Evolutionary conservation across 306 rosid genomes (phyloP).

Genomic region (Acacia crassicarpa): DNA sequence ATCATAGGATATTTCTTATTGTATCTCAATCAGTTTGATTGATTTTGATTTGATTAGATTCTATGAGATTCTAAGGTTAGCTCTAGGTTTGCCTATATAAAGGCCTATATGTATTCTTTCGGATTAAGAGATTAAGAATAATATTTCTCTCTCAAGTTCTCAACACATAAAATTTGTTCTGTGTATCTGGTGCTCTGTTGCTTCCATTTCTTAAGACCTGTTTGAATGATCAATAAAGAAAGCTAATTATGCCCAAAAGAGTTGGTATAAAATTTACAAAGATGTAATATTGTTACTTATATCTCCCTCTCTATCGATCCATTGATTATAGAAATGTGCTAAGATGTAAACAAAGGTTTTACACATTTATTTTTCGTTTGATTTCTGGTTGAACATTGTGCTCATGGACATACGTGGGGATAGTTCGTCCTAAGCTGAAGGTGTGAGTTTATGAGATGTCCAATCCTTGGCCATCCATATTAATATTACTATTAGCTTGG

Average conservation of each 20-base stretch:
- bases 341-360: background rate
- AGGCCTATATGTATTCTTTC: no score
- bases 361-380: background rate
- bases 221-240: background rate
- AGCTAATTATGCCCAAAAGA: background rate
- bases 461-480: background rate
- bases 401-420: no score
- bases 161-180: constrained; percentile 12
- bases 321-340: background rate
- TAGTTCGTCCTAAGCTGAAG: background rate
- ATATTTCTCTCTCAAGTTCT: no score
- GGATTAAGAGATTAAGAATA: no score
- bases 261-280: background rate
- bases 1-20: no score
- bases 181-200: constrained; percentile 13
- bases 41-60: no score
- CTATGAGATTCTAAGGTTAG: no score
- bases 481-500: background rate
- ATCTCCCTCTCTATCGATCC: background rate
- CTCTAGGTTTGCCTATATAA: no score
- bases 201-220: constrained; percentile 13
- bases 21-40: no score
- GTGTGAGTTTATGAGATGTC: no score
- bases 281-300: background rate
- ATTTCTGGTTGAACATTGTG: background rate